These are phyloP conservation scores for Scedosporium dehoogii DNA, from an alignment of 2,329 filamentous ascomycete species.

Conservation along the genomic window DNA sequence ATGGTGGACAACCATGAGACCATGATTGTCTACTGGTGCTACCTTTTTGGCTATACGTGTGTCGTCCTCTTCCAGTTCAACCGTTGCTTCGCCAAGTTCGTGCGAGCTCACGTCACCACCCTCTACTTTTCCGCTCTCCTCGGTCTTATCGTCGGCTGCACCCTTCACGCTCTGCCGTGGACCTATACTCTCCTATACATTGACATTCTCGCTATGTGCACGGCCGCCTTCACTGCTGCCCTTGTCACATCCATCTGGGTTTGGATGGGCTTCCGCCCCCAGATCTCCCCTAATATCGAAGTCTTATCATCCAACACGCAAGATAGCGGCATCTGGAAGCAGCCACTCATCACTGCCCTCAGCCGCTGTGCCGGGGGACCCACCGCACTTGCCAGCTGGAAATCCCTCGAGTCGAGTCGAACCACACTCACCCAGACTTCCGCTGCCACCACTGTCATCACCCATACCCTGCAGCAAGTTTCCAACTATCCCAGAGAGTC, in stretches of 20 bases:
- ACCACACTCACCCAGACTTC: neutral
- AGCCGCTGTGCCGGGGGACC: conserved; percentile 1
- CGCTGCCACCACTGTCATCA: neutral
- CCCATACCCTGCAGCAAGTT: neutral
- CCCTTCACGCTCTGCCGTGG: conserved; percentile 18
- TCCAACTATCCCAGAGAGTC: neutral
- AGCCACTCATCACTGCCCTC: conserved; percentile 6
- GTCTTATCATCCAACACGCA: neutral
- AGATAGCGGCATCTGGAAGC: neutral
- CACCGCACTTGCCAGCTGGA: conserved; percentile 8
- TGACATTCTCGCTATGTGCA: conserved; percentile 22
- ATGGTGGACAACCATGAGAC: conserved; percentile 21
- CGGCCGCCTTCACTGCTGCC: conserved; percentile 20
- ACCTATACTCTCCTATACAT: conserved; percentile 18
- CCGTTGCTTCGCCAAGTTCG: conserved; percentile 26
- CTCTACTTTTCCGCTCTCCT: conserved; percentile 21
- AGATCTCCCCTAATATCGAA: neutral
- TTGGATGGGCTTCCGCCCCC: conserved; percentile 15
- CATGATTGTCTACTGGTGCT: conserved; percentile 22
- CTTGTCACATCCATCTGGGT: conserved; percentile 20
- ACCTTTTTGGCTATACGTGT: conserved; percentile 24
- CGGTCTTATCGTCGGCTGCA: conserved; percentile 22
- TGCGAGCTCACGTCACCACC: conserved; percentile 21
- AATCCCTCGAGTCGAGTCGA: conserved; percentile 10
- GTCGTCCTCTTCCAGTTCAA: conserved; percentile 30